phyloP scores from a whole-genome alignment of 1,139 yeast genomes.

The Sugiyamaella pinicola region DNA sequence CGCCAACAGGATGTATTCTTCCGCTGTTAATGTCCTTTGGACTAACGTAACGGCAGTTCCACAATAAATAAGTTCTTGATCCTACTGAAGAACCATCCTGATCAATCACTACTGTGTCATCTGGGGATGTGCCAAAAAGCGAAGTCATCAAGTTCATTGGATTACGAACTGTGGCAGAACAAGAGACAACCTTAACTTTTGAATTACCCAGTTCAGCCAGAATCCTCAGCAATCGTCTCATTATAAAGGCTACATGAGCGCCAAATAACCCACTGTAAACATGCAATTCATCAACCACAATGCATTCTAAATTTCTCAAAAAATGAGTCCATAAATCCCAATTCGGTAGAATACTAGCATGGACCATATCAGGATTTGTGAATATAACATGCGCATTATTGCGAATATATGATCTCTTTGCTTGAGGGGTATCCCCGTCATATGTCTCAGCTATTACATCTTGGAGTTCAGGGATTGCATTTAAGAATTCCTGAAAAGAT shows the following conservation, averaged over 20 bases:
- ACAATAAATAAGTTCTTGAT: constrained; percentile 67
- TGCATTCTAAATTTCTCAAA: constrained; percentile 61
- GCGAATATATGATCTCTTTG: constrained; percentile 56
- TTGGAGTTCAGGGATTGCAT: constrained; percentile 31
- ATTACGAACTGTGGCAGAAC: constrained; percentile 86
- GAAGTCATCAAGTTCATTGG: constrained; percentile 71
- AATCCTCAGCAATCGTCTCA: constrained; percentile 72
- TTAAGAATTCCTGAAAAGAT: constrained; percentile 64
- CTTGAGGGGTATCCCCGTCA: constrained; percentile 86
- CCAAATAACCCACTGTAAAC: constrained; percentile 91
- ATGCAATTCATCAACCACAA: constrained; percentile 87
- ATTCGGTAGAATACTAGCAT: constrained; percentile 74
- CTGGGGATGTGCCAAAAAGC: constrained; percentile 62
- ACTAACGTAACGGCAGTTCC: constrained; percentile 79
- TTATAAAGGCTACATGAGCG: constrained; percentile 80
- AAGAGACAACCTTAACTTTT: constrained; percentile 67
- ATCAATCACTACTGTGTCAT: constrained; percentile 51
- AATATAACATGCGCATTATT: constrained; percentile 74
- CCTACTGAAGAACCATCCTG: constrained; percentile 91
- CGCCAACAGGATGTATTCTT: constrained; percentile 72
- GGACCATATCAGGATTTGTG: constrained; percentile 94
- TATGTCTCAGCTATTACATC: constrained; percentile 67
- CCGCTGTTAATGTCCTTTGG: constrained; percentile 58
- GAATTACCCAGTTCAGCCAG: constrained; percentile 57
- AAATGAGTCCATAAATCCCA: constrained; percentile 64